Evolutionary conservation across 495 filamentous ascomycete species (phyloP).

Genomic region (Aspergillus egyptiacus): DNA sequence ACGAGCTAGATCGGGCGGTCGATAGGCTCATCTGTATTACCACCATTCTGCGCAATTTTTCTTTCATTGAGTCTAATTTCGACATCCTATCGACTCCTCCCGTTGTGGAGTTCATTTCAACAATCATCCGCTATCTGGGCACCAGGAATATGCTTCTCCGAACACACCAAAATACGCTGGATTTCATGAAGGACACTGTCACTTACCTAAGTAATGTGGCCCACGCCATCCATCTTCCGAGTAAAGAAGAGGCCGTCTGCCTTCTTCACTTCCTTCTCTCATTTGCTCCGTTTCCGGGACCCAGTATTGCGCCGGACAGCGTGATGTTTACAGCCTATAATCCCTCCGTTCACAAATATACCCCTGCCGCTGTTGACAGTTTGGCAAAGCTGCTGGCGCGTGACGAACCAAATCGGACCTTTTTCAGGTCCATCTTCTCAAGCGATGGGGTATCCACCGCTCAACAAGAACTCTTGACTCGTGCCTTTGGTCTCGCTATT

Average conservation of each 20-base stretch:
- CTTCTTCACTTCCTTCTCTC: conserved; percentile 84
- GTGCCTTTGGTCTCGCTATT: conserved; percentile 81
- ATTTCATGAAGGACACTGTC: conserved; percentile 95
- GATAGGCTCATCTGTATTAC: conserved; percentile 87
- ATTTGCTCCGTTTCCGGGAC: conserved; percentile 71
- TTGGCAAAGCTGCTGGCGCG: conserved; percentile 88
- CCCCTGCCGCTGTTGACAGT: conserved; percentile 81
- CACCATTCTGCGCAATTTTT: conserved; percentile 88
- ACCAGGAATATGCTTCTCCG: conserved; percentile 84
- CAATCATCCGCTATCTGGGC: conserved; percentile 77
- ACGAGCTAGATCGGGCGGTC: conserved; percentile 78
- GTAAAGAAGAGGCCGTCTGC: conserved; percentile 80
- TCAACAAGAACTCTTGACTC: conserved; percentile 77
- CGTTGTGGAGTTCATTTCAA: conserved; percentile 74
- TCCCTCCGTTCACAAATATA: conserved; percentile 75
- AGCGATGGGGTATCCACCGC: conserved; percentile 55
- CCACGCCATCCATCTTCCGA: conserved; percentile 72
- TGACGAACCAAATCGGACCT: conserved; percentile 85
- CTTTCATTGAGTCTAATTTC: conserved; percentile 75
- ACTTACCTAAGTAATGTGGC: conserved; percentile 83
- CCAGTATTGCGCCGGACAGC: conserved; percentile 43
- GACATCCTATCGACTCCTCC: conserved; percentile 60
- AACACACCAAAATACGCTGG: conserved; percentile 72
- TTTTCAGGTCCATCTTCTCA: conserved; percentile 73
- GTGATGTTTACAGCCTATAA: conserved; percentile 77